Percentiles rank a stretch among this genome's conserved stretches.
These are phyloP conservation scores for Fusarium hainanense DNA, from an alignment of 2,329 filamentous ascomycete genomes.

Conservation along the genomic window DNA sequence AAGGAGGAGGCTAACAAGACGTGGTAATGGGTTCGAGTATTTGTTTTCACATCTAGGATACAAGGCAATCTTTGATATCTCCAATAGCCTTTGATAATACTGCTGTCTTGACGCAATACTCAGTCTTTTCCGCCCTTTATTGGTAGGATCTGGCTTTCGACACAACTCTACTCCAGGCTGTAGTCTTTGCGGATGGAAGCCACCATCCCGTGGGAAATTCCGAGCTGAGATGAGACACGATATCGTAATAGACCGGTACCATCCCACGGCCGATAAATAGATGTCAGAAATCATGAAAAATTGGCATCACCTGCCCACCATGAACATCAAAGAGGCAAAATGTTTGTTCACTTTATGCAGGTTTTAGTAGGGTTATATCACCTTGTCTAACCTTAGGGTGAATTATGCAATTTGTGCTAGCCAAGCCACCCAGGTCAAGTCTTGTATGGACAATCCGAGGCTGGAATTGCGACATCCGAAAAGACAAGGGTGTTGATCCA, in stretches of 20 bases:
- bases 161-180: too few relatives aligned
- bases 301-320: background rate
- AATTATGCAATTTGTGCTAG: background rate
- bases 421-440: background rate
- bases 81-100: background rate
- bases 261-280: background rate
- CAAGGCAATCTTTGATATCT: background rate
- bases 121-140: accelerated
- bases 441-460: conserved; percentile 17
- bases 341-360: background rate
- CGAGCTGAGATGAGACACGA: background rate
- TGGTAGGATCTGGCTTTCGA: background rate
- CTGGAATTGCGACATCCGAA: conserved; percentile 39
- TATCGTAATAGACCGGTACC: background rate
- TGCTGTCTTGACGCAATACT: background rate
- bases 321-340: background rate
- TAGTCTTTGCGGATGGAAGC: background rate
- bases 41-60: background rate
- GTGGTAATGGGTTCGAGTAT: background rate
- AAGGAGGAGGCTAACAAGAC: background rate
- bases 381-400: background rate
- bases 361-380: background rate
- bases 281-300: background rate
- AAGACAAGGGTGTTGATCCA: conserved; percentile 3
- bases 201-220: background rate